These are phyloP conservation scores for Picea sitchensis DNA, from an alignment of 75 land plant genomes.

Conservation along the genomic window DNA sequence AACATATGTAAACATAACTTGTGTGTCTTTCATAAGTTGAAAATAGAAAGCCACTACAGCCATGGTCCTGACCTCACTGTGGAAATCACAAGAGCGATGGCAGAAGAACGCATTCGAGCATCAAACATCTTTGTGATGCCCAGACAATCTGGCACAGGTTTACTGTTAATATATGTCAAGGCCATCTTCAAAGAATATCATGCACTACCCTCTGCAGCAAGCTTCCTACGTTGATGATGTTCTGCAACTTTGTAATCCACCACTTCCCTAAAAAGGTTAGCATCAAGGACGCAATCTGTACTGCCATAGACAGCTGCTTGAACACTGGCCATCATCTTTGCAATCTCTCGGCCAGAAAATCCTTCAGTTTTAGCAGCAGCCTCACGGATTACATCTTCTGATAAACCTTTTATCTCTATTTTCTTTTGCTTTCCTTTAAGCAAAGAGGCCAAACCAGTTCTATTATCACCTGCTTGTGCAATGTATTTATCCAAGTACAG, in stretches of 20 bases:
- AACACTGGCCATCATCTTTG: slow-evolving; percentile 88
- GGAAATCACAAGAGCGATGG: no score
- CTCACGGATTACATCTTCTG: slow-evolving; percentile 75
- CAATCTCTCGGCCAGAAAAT: slow-evolving; percentile 97
- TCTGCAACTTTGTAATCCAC: slow-evolving; percentile 91
- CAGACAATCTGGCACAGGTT: no score
- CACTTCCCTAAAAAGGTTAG: slow-evolving; percentile 64
- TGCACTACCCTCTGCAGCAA: slow-evolving; percentile 13
- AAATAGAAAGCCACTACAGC: no score
- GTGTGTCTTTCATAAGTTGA: no score
- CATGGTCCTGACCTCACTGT: no score
- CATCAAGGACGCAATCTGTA: slow-evolving; percentile 61
- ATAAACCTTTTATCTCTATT: slow-evolving; percentile 63
- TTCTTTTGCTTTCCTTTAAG: slow-evolving; percentile 56
- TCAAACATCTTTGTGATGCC: no score
- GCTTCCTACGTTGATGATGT: slow-evolving; percentile 54
- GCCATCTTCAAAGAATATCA: neutral
- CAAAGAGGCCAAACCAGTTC: slow-evolving; percentile 20
- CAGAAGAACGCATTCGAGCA: no score
- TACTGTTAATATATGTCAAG: no score
- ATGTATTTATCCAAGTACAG: slow-evolving; percentile 83
- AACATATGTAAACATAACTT: no score
- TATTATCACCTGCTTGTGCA: slow-evolving; percentile 20
- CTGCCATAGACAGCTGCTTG: slow-evolving; percentile 95
- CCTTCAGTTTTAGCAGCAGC: slow-evolving; percentile 86